phyloP scores from a whole-genome alignment of 352 stramenopile species.

The Globisporangium radiosum region DNA sequence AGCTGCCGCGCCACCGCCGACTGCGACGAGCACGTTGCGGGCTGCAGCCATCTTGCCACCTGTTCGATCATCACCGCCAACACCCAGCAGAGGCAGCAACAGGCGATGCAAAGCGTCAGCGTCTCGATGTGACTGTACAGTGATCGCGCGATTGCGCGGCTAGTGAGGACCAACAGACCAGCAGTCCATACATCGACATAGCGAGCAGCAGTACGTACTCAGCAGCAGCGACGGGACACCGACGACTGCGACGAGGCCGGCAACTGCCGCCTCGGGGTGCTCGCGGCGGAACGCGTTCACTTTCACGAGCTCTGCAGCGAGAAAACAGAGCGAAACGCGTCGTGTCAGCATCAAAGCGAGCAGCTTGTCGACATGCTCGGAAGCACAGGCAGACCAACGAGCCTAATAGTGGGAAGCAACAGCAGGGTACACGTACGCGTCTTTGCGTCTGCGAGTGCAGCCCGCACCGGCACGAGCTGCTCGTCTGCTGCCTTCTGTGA shows the following conservation, averaged over 20 bases:
- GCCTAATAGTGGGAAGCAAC: no score
- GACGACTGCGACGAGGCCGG: slow-evolving; percentile 46
- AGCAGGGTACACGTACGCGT: slow-evolving; percentile 28
- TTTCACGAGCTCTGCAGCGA: slow-evolving; percentile 53
- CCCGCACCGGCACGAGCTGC: slow-evolving; percentile 59
- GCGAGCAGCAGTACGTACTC: slow-evolving; percentile 30
- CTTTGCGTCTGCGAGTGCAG: slow-evolving; percentile 30
- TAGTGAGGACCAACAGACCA: not conserved
- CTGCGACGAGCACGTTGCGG: slow-evolving; percentile 60
- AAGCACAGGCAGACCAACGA: no score
- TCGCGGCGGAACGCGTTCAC: slow-evolving; percentile 68
- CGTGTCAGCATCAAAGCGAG: not conserved
- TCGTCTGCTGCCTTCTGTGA: slow-evolving; percentile 46
- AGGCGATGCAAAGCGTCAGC: not conserved
- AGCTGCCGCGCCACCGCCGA: slow-evolving; percentile 39
- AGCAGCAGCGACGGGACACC: slow-evolving; percentile 59
- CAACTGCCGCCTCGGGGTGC: slow-evolving; percentile 55
- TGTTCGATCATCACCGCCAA: slow-evolving; percentile 10
- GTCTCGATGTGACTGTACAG: not conserved
- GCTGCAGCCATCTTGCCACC: slow-evolving; percentile 55
- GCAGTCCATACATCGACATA: not conserved
- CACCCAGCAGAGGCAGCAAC: not conserved
- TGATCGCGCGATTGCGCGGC: not conserved
- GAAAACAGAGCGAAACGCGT: not conserved
- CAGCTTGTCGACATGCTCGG: not conserved